These are phyloP conservation scores for Epicoccum nigrum DNA, from an alignment of 2,329 filamentous ascomycete species.

Conservation along the genomic window DNA sequence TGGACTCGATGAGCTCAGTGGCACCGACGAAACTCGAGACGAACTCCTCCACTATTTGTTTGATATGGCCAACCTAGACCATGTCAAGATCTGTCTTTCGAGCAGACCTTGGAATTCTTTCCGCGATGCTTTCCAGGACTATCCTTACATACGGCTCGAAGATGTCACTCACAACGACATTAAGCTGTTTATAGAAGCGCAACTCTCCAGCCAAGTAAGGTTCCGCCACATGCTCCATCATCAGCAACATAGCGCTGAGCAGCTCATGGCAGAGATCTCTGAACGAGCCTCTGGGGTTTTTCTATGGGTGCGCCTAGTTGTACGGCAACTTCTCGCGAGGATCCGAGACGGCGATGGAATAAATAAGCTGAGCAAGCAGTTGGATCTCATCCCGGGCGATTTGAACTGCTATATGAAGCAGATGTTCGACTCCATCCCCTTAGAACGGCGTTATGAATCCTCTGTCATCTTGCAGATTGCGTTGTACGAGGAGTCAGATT, in stretches of 20 bases:
- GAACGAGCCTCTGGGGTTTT: slow-evolving; percentile 35
- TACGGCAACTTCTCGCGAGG: slow-evolving; percentile 53
- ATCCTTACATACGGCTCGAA: slow-evolving; percentile 44
- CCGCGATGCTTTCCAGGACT: slow-evolving; percentile 42
- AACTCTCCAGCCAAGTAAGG: slow-evolving; percentile 20
- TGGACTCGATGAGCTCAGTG: slow-evolving; percentile 57
- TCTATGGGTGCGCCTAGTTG: slow-evolving; percentile 46
- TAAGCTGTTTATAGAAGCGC: background rate
- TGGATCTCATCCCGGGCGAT: slow-evolving; percentile 26
- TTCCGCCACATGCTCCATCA: slow-evolving; percentile 45
- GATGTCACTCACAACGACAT: slow-evolving; percentile 4
- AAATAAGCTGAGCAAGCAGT: slow-evolving; percentile 33
- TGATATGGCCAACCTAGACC: slow-evolving; percentile 22
- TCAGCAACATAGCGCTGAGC: slow-evolving; percentile 15
- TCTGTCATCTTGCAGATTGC: background rate
- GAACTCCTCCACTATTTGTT: slow-evolving; percentile 50
- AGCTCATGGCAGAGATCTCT: slow-evolving; percentile 36
- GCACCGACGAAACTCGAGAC: slow-evolving; percentile 45
- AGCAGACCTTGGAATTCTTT: slow-evolving; percentile 51
- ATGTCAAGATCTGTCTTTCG: slow-evolving; percentile 23
- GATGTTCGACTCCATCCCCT: background rate
- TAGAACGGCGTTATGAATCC: background rate
- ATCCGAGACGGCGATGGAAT: slow-evolving; percentile 35
- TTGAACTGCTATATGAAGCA: background rate
- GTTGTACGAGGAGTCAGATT: background rate